Evolutionary conservation across 345 rosid genomes (phyloP), one percentile per base, ranked within the genome.

Genomic region (Moricandia moricandioides): DNA sequence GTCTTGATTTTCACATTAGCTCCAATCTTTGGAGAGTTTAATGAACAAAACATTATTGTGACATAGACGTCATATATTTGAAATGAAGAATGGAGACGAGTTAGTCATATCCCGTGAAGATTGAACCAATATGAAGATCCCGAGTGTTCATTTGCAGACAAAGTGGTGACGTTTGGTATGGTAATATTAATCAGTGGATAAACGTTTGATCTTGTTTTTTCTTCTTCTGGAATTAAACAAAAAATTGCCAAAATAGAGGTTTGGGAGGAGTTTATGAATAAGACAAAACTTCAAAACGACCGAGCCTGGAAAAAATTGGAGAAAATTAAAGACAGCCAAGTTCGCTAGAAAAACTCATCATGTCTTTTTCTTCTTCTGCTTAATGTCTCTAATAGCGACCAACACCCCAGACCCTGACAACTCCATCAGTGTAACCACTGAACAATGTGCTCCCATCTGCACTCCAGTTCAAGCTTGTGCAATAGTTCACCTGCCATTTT

Each of bases 381-480:
- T 9, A 9, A 6, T 47, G 54, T 47, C 18, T n/a, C 54, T 49
- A 49, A 7, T 49, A 49, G 16, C 55, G 55, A 49, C 55, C 55
- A 49, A 49, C 16, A 16, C 55, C 55, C 55, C 55, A 49, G 55
- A 49, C 55, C 55, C 55, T 49, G 55, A 49, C 55, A 49, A 49
- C 55, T 49, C 55, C 56, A 49, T 49, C 56, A 49, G 56, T 49
- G 56, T 49, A 49, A 49, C 56, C 56, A 49, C 56, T 49, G 56
- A 49, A 49, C 56, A 49, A 49, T 7, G 56, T 49, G 56, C 56
- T 49, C 16, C 56, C 56, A 49, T 49, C 56, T 49, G 56, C 56
- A 49, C 56, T 49, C 56, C 56, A 49, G 56, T 49, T 49, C 56
- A 49, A 49, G 56, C 56, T 49, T 49, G 56, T 49, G 56, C 56